Evolutionary conservation across 495 filamentous ascomycete genomes (phyloP), one percentile per base, ranked within the genome.

Genomic region (Evansstolkia leycettana): DNA sequence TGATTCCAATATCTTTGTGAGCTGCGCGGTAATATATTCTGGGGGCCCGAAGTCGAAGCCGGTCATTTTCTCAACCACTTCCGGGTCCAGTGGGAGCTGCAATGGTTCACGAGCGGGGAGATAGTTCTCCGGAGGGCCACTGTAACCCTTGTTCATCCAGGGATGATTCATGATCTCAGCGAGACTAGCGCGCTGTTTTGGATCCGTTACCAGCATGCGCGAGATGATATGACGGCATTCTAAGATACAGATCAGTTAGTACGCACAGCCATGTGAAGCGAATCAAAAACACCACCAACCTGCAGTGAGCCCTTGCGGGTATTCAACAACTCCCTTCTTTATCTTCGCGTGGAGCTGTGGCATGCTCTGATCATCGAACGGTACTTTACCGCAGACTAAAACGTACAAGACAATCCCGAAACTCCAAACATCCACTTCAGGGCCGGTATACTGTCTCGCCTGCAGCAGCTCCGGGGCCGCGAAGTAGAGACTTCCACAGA

Each of bases 371-470:
- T 99, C 90, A 52, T 99, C 90, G 52, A 99, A 99, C 2, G 90
- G 90, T 3, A 99, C 90, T 55, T 95, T 99, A 7, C 90, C 90
- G 55, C 90, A 99, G 7, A 96, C 90, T 33, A 99, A 60, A 33
- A 99, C 90, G 46, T 96, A 99, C 14, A 99, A 67, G n/a, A 99
- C 90, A 50, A 99, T 94, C 3, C 90, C 90, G 62, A 99, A 96
- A 59, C 92, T 96, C 90, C 90, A 99, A 1, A 96, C 75, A 51
- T 99, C 90, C 10, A 99, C 90, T 51, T 99, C 90, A 1, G 90
- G 90, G 0, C 90, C 90, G 3, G 85, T 90, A 45, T 99, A 99
- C 27, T 87, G 83, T 48, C 80, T 81, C 15, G 90, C 90, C 47
- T 96, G 89, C 14, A 99, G 67, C 34, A 99, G 64, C 54, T 99